Percentiles rank a stretch among this genome's conserved stretches.
Evolutionary conservation across 208 protist species (phyloP).

Genomic region (Tritrichomonas foetus): DNA sequence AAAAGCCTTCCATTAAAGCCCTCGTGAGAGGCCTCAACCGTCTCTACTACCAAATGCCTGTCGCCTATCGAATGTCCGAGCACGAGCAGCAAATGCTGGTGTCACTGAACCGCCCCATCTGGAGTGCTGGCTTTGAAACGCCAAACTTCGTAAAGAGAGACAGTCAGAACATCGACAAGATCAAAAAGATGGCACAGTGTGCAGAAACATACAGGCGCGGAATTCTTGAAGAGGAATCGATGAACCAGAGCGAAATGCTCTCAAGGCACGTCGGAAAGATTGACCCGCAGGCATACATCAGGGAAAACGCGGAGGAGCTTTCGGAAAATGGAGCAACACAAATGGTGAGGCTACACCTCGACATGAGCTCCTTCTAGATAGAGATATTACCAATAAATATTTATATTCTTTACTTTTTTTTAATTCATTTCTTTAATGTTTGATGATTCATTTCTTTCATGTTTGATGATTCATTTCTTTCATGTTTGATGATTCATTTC

Average conservation of each 20-base stretch:
- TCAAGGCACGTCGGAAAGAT: not conserved
- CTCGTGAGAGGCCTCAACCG: slow-evolving; percentile 91
- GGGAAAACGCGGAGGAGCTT: not conserved
- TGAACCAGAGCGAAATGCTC: not conserved
- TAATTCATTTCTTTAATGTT: too few species aligned
- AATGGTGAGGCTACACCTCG: not conserved
- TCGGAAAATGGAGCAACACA: not conserved
- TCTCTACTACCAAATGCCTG: slow-evolving; percentile 98
- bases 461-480: too few species aligned
- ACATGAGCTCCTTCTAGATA: not conserved
- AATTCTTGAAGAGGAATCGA: not conserved
- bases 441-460: too few species aligned
- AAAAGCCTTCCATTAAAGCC: slow-evolving; percentile 89
- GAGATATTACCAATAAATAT: too few species aligned
- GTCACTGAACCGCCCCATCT: slow-evolving; percentile 74
- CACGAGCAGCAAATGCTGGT: slow-evolving; percentile 97
- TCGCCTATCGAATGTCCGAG: slow-evolving; percentile 97
- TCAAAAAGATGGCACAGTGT: not conserved
- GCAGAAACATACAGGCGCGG: not conserved
- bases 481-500: too few species aligned
- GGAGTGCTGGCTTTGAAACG: not conserved
- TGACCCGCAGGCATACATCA: not conserved
- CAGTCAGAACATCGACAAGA: not conserved
- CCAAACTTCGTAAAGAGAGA: not conserved
- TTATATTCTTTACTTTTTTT: too few species aligned